Evolutionary conservation across 192 early-diverging fungal genomes (phyloP).

Genomic region (Linnemannia schmuckeri): DNA sequence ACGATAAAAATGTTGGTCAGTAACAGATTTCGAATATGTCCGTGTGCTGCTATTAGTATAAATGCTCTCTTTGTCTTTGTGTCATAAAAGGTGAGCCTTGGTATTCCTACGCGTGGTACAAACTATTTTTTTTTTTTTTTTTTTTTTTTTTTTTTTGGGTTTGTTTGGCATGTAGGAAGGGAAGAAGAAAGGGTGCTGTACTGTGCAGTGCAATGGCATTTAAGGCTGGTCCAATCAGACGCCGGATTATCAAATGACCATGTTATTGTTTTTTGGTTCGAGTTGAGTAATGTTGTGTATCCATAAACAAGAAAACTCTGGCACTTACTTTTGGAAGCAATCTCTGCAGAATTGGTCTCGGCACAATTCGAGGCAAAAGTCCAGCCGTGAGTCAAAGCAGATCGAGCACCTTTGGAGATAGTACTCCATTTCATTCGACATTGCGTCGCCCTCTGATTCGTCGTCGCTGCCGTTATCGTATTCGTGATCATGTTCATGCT

Average conservation of each 20-base stretch:
- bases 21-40: neutral
- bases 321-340: conserved; percentile 65
- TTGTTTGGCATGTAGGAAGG: neutral
- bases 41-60: neutral
- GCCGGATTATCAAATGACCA: conserved; percentile 26
- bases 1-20: neutral
- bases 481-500: conserved; percentile 17
- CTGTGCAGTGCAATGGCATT: neutral
- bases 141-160: neutral
- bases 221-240: conserved; percentile 30
- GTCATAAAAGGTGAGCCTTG: neutral
- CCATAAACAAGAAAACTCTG: neutral
- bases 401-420: conserved; percentile 70
- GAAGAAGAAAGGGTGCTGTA: neutral
- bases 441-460: conserved; percentile 39
- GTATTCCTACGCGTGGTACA: neutral
- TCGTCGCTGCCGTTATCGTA: conserved; percentile 48
- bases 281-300: neutral
- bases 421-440: conserved; percentile 61
- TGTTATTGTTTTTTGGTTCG: neutral
- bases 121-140: neutral
- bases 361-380: conserved; percentile 69
- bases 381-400: conserved; percentile 69
- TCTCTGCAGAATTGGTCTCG: conserved; percentile 69
- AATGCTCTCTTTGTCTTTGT: neutral